These are phyloP conservation scores for Saururus chinensis DNA, from an alignment of 164 flowering plant genomes.

Conservation along the genomic window DNA sequence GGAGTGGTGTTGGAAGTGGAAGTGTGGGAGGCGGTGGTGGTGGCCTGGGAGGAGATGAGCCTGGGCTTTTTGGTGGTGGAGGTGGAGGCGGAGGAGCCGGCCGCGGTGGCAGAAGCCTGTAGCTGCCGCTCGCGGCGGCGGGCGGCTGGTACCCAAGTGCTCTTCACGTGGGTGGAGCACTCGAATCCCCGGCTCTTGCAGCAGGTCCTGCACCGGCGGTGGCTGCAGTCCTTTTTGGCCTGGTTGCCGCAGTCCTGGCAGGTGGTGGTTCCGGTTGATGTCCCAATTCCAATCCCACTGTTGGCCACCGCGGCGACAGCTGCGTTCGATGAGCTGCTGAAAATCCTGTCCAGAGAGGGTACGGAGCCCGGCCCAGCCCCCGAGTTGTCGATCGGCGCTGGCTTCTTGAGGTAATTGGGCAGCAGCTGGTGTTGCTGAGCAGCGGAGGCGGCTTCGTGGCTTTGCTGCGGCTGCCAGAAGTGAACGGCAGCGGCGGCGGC, in stretches of 20 bases:
- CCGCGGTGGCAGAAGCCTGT: slow-evolving; percentile 19
- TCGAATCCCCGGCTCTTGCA: slow-evolving; percentile 88
- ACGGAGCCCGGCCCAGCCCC: not conserved
- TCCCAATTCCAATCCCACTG: slow-evolving; percentile 11
- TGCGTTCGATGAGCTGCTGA: not conserved
- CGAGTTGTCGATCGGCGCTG: slow-evolving; percentile 11
- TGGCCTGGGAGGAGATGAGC: slow-evolving; percentile 46
- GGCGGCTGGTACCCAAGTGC: slow-evolving; percentile 96
- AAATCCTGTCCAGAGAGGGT: slow-evolving; percentile 5
- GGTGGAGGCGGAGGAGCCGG: slow-evolving; percentile 47
- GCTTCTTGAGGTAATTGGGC: slow-evolving; percentile 19
- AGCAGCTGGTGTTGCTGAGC: not conserved
- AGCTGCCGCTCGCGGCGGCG: slow-evolving; percentile 74
- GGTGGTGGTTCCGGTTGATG: slow-evolving; percentile 20
- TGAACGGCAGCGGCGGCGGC: not conserved
- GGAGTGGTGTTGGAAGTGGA: slow-evolving; percentile 88
- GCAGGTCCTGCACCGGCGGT: slow-evolving; percentile 87
- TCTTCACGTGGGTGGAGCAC: slow-evolving; percentile 83
- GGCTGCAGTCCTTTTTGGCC: slow-evolving; percentile 86
- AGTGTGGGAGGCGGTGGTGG: slow-evolving; percentile 72
- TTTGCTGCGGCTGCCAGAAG: slow-evolving; percentile 2
- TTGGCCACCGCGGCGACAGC: slow-evolving; percentile 1
- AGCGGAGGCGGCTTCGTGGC: not conserved
- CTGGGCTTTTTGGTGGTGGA: slow-evolving; percentile 76
- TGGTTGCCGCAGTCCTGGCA: slow-evolving; percentile 96